Evolutionary conservation across 306 rosid species (phyloP).

Genomic region (Mimosa bimucronata): DNA sequence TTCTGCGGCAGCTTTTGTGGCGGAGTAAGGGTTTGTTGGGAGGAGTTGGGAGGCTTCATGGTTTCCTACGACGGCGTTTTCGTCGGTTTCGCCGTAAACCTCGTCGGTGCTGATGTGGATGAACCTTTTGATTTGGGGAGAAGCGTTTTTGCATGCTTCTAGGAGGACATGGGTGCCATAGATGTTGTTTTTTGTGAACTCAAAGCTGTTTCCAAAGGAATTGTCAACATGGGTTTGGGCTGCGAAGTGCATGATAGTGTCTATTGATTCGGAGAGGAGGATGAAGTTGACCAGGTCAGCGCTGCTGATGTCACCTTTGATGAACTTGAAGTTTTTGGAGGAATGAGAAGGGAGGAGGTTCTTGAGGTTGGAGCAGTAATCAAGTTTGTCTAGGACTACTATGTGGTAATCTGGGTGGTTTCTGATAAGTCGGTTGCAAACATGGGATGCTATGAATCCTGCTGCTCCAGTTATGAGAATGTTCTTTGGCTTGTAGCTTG

Average conservation of each 20-base stretch:
- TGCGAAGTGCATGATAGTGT: slow-evolving; percentile 73
- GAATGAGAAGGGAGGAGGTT: slow-evolving; percentile 53
- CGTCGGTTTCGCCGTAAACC: slow-evolving; percentile 69
- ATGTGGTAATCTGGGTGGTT: slow-evolving; percentile 56
- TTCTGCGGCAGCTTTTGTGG: slow-evolving; percentile 70
- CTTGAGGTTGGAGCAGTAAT: slow-evolving; percentile 66
- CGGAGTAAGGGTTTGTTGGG: slow-evolving; percentile 67
- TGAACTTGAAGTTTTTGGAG: slow-evolving; percentile 54
- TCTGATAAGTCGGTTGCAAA: slow-evolving; percentile 56
- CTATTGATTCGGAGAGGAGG: slow-evolving; percentile 56
- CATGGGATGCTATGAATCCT: slow-evolving; percentile 79
- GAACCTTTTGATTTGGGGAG: slow-evolving; percentile 55
- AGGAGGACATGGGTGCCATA: slow-evolving; percentile 70
- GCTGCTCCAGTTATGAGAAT: slow-evolving; percentile 73
- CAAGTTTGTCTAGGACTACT: slow-evolving; percentile 69
- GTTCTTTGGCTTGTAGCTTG: slow-evolving; percentile 53
- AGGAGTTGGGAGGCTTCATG: slow-evolving; percentile 72
- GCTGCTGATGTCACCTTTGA: slow-evolving; percentile 65
- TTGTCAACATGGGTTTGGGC: slow-evolving; percentile 72
- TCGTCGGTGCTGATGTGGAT: slow-evolving; percentile 72
- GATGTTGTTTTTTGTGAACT: slow-evolving; percentile 64
- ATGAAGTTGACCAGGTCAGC: slow-evolving; percentile 63
- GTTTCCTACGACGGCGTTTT: slow-evolving; percentile 63
- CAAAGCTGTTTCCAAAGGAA: slow-evolving; percentile 67
- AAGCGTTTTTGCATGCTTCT: slow-evolving; percentile 59